A percentile compares a stretch with the other conserved stretches of the same genome.
Conservation (phyloP, 306 rosid genomes). For the Acacia crassicarpa region DNA sequence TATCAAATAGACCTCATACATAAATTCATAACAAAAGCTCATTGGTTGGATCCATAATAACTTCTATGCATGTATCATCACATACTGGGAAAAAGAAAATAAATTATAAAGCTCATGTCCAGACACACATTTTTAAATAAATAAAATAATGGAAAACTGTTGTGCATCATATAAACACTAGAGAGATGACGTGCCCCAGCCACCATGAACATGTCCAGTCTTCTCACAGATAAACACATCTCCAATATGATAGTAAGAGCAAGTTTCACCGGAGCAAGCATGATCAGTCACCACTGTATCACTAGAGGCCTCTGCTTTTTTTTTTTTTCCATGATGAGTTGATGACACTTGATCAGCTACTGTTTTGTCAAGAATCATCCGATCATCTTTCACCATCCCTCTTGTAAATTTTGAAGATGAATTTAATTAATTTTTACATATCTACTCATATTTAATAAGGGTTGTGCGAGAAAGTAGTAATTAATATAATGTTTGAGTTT, state of each 20-base stretch:
- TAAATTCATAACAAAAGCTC: too few relatives aligned
- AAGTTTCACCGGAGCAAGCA: constrained; percentile 85
- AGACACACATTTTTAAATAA: constrained; percentile 7
- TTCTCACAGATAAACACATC: constrained; percentile 93
- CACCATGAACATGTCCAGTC: constrained; percentile 96
- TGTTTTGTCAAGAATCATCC: constrained; percentile 81
- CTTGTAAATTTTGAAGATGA: too few relatives aligned
- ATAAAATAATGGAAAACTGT: constrained; percentile 1
- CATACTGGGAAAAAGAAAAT: constrained; percentile 59
- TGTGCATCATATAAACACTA: constrained; percentile 1
- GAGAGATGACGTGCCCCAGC: constrained; percentile 27
- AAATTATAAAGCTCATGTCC: constrained; percentile 7
- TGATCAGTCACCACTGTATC: constrained; percentile 75
- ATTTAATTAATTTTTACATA: too few relatives aligned
- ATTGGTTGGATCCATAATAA: constrained; percentile 68
- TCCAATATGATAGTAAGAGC: constrained; percentile 87
- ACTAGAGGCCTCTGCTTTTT: constrained; percentile 75
- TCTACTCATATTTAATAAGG: too few relatives aligned
- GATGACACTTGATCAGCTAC: constrained; percentile 88
- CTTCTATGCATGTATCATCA: constrained; percentile 87
- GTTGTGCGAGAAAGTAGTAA: too few relatives aligned
- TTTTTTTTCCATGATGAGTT: constrained; percentile 91
- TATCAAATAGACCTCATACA: too few relatives aligned
- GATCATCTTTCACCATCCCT: constrained; percentile 80
- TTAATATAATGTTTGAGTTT: too few relatives aligned